Evolutionary conservation across 305 asterid species (phyloP).

Genomic region (Rubia tinctorum): DNA sequence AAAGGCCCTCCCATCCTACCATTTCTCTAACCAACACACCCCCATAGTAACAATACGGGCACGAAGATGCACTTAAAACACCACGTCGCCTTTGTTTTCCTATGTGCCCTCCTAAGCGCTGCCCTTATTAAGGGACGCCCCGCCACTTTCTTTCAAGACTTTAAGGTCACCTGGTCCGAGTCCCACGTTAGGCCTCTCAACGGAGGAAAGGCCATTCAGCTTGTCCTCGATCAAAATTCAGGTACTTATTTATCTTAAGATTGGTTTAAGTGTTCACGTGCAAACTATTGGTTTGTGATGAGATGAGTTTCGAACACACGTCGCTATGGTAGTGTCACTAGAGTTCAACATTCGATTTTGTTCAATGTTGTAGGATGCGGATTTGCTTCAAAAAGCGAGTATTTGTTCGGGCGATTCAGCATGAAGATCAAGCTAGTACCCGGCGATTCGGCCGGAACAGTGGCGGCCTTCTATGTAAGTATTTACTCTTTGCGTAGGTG

Average conservation of each 20-base stretch:
- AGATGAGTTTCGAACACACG: no score
- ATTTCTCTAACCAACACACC: slow-evolving; percentile 10
- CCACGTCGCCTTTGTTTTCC: slow-evolving; percentile 18
- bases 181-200: slow-evolving; percentile 64
- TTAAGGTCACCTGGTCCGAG: slow-evolving; percentile 63
- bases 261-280: no score
- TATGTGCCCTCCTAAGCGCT: slow-evolving; percentile 23
- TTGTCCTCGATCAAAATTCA: slow-evolving; percentile 68
- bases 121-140: slow-evolving; percentile 46
- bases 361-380: slow-evolving; percentile 53
- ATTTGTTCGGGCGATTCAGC: slow-evolving; percentile 69
- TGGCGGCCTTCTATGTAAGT: slow-evolving; percentile 75
- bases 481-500: not conserved
- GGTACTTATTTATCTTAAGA: slow-evolving; percentile 24
- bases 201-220: slow-evolving; percentile 79
- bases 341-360: no score
- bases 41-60: not conserved
- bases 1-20: slow-evolving; percentile 17
- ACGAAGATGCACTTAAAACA: slow-evolving; percentile 16
- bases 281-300: no score
- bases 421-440: slow-evolving; percentile 95
- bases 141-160: slow-evolving; percentile 68
- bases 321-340: no score
- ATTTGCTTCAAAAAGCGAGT: slow-evolving; percentile 59
- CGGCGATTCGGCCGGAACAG: slow-evolving; percentile 95